Percentiles rank a stretch among this genome's conserved stretches.
Evolutionary conservation across 768 basidiomycete genomes (phyloP).

Genomic region (Podaxis sp.): DNA sequence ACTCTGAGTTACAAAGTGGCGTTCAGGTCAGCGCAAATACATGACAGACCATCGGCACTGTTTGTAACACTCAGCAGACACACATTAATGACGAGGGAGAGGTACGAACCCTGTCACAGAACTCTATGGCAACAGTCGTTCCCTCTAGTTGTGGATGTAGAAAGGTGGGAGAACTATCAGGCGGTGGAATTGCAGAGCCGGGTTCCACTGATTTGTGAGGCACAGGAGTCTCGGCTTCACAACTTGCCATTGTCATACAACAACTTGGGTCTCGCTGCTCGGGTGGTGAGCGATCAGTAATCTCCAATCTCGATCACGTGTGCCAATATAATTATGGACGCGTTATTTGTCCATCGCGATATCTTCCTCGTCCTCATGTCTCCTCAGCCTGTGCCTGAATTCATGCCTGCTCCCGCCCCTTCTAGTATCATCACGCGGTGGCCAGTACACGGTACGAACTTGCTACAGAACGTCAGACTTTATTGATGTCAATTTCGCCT

Average conservation of each 20-base stretch:
- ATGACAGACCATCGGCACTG: slow-evolving; percentile 78
- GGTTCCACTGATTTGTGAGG: not conserved
- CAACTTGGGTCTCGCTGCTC: not conserved
- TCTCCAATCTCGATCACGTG: slow-evolving; percentile 30
- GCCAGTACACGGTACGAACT: slow-evolving; percentile 62
- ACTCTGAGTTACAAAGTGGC: not conserved
- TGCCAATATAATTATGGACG: slow-evolving; percentile 39
- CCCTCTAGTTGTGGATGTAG: slow-evolving; percentile 46
- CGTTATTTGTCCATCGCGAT: slow-evolving; percentile 42
- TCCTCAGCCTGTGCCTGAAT: not conserved
- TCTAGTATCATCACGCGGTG: slow-evolving; percentile 34
- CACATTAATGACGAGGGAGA: not conserved
- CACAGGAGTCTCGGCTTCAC: not conserved
- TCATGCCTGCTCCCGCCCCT: not conserved
- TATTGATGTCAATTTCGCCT: not conserved
- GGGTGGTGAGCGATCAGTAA: not conserved
- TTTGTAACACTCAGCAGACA: slow-evolving; percentile 1
- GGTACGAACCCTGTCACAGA: slow-evolving; percentile 80
- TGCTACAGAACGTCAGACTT: not conserved
- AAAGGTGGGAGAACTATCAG: slow-evolving; percentile 41
- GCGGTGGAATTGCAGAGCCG: not conserved
- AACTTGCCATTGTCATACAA: slow-evolving; percentile 11
- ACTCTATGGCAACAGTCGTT: slow-evolving; percentile 80
- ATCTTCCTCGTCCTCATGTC: slow-evolving; percentile 9
- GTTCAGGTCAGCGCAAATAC: not conserved